Conservation (phyloP, 257 asterid species). For the Haberlea rhodopensis region DNA sequence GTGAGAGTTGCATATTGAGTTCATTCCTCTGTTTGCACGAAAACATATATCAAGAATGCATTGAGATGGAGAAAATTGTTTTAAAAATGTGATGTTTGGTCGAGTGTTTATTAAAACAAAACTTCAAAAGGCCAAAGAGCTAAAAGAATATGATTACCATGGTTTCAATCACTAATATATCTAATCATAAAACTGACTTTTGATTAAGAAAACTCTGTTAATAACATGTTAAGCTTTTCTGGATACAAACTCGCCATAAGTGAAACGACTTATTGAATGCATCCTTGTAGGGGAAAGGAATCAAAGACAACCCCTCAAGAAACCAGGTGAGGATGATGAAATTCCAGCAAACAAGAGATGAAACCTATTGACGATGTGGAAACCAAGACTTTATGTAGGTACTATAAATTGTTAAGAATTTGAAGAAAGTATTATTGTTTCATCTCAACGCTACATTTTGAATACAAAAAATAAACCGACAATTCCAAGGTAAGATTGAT, state of each 20-base stretch:
- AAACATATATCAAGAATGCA: background rate
- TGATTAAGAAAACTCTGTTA: too few relatives aligned
- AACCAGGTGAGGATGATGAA: constrained; percentile 42
- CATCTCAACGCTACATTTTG: too few relatives aligned
- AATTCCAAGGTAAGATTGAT: constrained; percentile 13
- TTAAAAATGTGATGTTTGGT: background rate
- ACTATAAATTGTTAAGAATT: too few relatives aligned
- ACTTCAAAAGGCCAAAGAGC: background rate
- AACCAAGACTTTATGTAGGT: too few relatives aligned
- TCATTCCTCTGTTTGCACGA: background rate
- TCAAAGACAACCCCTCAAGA: constrained; percentile 46
- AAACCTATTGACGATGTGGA: too few relatives aligned
- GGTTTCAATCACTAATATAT: background rate
- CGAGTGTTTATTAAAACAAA: too few relatives aligned
- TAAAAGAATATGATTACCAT: too few relatives aligned
- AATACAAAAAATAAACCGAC: too few relatives aligned
- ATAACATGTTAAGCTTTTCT: too few relatives aligned
- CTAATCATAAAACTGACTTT: too few relatives aligned
- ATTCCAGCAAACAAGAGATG: constrained; percentile 21
- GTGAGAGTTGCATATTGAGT: background rate
- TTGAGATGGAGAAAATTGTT: background rate
- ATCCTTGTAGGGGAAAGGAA: constrained; percentile 59
- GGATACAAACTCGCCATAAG: too few relatives aligned
- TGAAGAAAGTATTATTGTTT: too few relatives aligned
- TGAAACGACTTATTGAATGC: background rate